Conservation (phyloP, 73 alveolate species). For the Paramecium tetraurelia region DNA sequence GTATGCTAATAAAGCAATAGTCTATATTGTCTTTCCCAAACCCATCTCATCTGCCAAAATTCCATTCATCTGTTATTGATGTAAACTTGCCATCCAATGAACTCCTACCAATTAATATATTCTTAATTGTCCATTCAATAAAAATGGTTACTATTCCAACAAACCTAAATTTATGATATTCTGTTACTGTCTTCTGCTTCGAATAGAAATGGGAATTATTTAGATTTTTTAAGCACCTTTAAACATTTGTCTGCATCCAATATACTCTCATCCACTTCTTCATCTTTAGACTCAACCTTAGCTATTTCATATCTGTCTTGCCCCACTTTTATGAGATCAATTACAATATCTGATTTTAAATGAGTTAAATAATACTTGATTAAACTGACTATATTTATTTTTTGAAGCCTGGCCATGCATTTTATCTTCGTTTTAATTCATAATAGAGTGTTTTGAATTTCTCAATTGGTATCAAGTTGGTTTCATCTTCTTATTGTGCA, state of each 20-base stretch:
- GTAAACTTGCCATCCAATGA: slow-evolving; percentile 98
- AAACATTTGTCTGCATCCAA: slow-evolving; percentile 28
- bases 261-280: not conserved
- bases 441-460: not conserved
- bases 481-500: slow-evolving; percentile 16
- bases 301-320: not conserved
- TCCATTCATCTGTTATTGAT: slow-evolving; percentile 97
- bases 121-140: slow-evolving; percentile 87
- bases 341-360: not conserved
- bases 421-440: not conserved
- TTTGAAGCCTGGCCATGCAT: not conserved
- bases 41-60: slow-evolving; percentile 99
- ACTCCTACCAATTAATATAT: slow-evolving; percentile 96
- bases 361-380: not conserved
- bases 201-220: not conserved
- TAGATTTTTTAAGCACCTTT: not conserved
- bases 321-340: not conserved
- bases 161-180: not conserved
- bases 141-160: slow-evolving; percentile 76
- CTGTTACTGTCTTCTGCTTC: slow-evolving; percentile 14
- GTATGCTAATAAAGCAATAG: slow-evolving; percentile 90
- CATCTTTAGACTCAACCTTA: not conserved
- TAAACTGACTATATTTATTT: not conserved
- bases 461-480: not conserved
- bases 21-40: slow-evolving; percentile 92